Percentiles rank a stretch among this genome's conserved stretches.
phyloP scores from a whole-genome alignment of 371 early-diverging fungal species.

The Choanephora cucurbitarum region DNA sequence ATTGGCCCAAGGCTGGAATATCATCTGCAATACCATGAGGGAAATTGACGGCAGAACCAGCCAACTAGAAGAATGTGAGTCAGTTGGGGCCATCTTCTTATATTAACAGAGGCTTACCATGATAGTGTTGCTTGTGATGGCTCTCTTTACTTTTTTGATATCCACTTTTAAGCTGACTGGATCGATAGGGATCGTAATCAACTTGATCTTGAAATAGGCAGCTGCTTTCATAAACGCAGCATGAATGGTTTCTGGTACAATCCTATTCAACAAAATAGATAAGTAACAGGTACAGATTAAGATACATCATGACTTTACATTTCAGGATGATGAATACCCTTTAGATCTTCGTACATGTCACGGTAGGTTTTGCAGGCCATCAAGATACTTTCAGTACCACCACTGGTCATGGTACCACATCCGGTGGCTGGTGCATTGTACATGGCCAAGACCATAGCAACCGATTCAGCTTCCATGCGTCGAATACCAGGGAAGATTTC shows the following conservation, averaged over 20 bases:
- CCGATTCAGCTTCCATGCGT: conserved; percentile 93
- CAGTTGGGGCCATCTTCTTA: no score
- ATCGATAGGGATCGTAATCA: conserved; percentile 85
- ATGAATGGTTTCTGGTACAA: conserved; percentile 89
- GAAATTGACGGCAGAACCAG: conserved; percentile 91
- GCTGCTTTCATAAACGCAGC: conserved; percentile 97
- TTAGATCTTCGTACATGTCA: conserved; percentile 69
- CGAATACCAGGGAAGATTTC: conserved; percentile 96
- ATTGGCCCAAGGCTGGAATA: conserved; percentile 74
- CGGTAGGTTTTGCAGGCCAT: conserved; percentile 93
- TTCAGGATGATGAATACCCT: conserved; percentile 87
- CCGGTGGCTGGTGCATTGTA: conserved; percentile 79
- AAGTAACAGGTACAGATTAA: background rate
- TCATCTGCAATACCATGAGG: conserved; percentile 96
- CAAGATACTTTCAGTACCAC: conserved; percentile 93
- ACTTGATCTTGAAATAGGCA: conserved; percentile 85
- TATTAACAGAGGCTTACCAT: conserved; percentile 63
- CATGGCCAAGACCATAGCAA: conserved; percentile 86
- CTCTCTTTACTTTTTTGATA: conserved; percentile 67
- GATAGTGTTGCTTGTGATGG: conserved; percentile 90
- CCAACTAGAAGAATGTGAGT: conserved; percentile 62
- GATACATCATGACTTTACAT: conserved; percentile 58
- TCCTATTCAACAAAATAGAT: conserved; percentile 45
- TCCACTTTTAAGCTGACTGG: conserved; percentile 78
- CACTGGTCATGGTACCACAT: conserved; percentile 89